A percentile compares a stretch with the other conserved stretches of the same genome.
Evolutionary conservation across 805 yeast genomes (phyloP).

Genomic region (Teunomyces gatunensis): DNA sequence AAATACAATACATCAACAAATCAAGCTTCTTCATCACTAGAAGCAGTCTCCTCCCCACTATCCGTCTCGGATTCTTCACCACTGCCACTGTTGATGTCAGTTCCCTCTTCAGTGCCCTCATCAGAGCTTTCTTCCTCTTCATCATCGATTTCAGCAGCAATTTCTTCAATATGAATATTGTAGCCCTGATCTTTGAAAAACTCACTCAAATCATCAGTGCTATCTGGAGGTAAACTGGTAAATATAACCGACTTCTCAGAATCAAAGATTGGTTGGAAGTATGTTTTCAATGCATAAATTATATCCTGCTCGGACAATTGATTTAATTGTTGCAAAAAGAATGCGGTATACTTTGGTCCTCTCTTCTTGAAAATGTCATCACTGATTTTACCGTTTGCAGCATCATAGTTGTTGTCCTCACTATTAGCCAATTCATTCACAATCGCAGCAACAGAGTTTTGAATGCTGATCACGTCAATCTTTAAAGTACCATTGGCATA

Average conservation of each 20-base stretch:
- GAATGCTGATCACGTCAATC: slow-evolving; percentile 59
- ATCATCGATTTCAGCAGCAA: slow-evolving; percentile 26
- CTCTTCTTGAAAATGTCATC: slow-evolving; percentile 67
- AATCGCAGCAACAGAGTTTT: slow-evolving; percentile 73
- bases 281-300: slow-evolving; percentile 48
- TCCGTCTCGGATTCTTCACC: slow-evolving; percentile 14
- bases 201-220: slow-evolving; percentile 43
- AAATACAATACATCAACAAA: not conserved
- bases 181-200: slow-evolving; percentile 59
- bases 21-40: slow-evolving; percentile 2
- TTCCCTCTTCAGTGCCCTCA: slow-evolving; percentile 12
- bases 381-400: slow-evolving; percentile 64
- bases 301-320: slow-evolving; percentile 54
- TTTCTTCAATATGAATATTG: slow-evolving; percentile 54
- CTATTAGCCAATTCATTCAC: slow-evolving; percentile 68
- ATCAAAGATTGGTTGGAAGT: slow-evolving; percentile 65
- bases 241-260: slow-evolving; percentile 57
- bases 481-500: slow-evolving; percentile 51
- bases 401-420: slow-evolving; percentile 61
- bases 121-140: slow-evolving; percentile 9
- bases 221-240: slow-evolving; percentile 70
- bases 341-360: slow-evolving; percentile 62
- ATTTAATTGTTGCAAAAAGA: slow-evolving; percentile 52
- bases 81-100: slow-evolving; percentile 20
- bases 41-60: slow-evolving; percentile 4